A percentile compares a stretch with the other conserved stretches of the same genome.
Evolutionary conservation across 1,139 yeast genomes (phyloP).

Genomic region (Hyphopichia wangnamkhiaoensis): DNA sequence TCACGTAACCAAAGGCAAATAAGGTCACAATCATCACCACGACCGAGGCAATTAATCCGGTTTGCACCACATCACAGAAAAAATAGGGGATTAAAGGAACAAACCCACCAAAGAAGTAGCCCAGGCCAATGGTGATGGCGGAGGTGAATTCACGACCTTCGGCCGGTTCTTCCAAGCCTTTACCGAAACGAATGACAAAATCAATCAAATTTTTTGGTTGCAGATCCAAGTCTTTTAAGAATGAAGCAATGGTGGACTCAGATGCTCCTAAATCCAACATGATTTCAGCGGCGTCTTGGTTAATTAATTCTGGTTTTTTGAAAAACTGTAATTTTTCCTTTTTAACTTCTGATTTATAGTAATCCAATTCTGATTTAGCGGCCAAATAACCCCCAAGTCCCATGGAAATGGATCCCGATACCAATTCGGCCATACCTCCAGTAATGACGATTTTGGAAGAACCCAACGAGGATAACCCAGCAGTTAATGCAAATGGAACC

Average conservation of each 20-base stretch:
- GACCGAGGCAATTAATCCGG: conserved; percentile 76
- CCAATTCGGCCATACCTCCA: conserved; percentile 84
- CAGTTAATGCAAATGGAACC: conserved; percentile 82
- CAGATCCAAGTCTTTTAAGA: conserved; percentile 67
- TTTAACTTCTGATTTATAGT: conserved; percentile 68
- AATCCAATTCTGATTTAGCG: conserved; percentile 76
- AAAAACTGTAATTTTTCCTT: conserved; percentile 70
- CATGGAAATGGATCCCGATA: conserved; percentile 83
- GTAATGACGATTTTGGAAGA: conserved; percentile 74
- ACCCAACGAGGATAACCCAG: conserved; percentile 77
- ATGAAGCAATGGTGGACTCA: conserved; percentile 63
- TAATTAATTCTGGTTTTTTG: conserved; percentile 58
- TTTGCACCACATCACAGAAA: conserved; percentile 69
- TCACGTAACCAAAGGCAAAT: conserved; percentile 82
- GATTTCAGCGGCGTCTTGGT: conserved; percentile 73
- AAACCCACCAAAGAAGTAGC: conserved; percentile 79
- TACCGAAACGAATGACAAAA: conserved; percentile 71
- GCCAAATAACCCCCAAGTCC: conserved; percentile 84
- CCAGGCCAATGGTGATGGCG: conserved; percentile 73
- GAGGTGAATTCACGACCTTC: conserved; percentile 75
- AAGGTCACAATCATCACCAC: conserved; percentile 82
- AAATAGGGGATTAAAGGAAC: conserved; percentile 80
- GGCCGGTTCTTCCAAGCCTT: conserved; percentile 79
- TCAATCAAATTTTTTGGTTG: conserved; percentile 69
- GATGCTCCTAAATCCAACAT: conserved; percentile 69